Percentiles rank a stretch among this genome's conserved stretches.
phyloP scores from a whole-genome alignment of 345 rosid genomes.

The Populus deltoides region DNA sequence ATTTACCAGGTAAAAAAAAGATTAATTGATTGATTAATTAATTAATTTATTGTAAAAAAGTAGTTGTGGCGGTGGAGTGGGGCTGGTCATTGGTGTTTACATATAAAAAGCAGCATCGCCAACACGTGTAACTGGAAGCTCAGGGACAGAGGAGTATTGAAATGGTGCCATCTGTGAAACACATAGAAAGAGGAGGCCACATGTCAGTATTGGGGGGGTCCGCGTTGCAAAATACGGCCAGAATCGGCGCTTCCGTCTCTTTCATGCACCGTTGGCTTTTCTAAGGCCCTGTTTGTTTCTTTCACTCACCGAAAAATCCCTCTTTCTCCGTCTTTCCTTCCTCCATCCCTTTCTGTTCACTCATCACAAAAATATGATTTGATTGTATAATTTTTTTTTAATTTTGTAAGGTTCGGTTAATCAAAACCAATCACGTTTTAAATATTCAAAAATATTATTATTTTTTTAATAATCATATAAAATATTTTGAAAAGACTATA shows the following conservation, averaged over 20 bases:
- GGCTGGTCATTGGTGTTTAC: background rate
- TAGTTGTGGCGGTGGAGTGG: background rate
- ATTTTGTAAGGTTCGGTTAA: too few relatives aligned
- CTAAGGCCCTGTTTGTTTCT: background rate
- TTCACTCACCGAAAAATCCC: too few relatives aligned
- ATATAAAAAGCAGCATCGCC: background rate
- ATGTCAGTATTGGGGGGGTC: slow-evolving; percentile 30
- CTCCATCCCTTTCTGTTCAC: too few relatives aligned
- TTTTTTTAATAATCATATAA: too few relatives aligned
- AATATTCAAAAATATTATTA: too few relatives aligned
- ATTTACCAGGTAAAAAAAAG: too few relatives aligned
- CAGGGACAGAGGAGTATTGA: background rate
- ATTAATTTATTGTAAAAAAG: background rate
- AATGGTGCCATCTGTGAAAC: slow-evolving; percentile 7
- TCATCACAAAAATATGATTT: too few relatives aligned
- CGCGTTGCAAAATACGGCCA: background rate
- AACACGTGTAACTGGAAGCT: background rate
- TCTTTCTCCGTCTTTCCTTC: background rate
- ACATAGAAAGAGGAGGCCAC: slow-evolving; percentile 32
- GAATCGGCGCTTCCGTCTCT: slow-evolving; percentile 6
- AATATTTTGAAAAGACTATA: too few relatives aligned
- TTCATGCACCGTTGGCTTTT: slow-evolving; percentile 18
- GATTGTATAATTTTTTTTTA: too few relatives aligned
- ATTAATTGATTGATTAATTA: background rate
- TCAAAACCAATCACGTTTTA: too few relatives aligned